Percentiles rank a stretch among this genome's conserved stretches.
Conservation (phyloP, 352 stramenopile genomes). For the Phytophthora constricta region DNA sequence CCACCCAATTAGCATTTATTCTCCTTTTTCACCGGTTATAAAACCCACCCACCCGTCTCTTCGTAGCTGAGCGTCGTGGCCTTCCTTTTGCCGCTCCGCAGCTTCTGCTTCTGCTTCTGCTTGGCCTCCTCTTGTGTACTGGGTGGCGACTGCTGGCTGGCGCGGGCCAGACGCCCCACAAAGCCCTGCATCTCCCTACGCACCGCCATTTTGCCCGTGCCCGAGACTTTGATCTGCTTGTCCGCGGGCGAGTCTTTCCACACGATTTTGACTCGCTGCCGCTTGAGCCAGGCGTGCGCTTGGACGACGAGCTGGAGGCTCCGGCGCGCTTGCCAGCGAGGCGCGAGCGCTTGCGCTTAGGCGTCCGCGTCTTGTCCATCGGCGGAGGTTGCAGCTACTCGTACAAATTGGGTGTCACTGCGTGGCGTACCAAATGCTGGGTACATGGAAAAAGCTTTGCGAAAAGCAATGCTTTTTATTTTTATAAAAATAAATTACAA, state of each 20-base stretch:
- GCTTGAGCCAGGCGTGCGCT: slow-evolving; percentile 20
- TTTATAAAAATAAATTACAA: too few species aligned
- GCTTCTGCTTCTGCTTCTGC: slow-evolving; percentile 6
- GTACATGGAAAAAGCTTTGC: too few species aligned
- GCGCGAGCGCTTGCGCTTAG: slow-evolving; percentile 2
- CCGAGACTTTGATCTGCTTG: slow-evolving; percentile 82
- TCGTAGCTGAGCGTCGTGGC: slow-evolving; percentile 7
- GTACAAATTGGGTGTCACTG: too few species aligned
- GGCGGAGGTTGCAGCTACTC: background rate
- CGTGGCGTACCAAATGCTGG: too few species aligned
- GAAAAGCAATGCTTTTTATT: too few species aligned
- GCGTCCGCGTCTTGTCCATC: slow-evolving; percentile 5
- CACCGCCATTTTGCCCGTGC: slow-evolving; percentile 69
- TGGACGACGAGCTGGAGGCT: slow-evolving; percentile 2
- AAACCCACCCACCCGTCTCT: slow-evolving; percentile 25
- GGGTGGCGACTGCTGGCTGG: slow-evolving; percentile 54
- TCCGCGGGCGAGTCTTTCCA: slow-evolving; percentile 83
- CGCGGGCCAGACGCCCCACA: slow-evolving; percentile 61
- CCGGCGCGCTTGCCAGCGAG: background rate
- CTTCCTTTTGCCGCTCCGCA: slow-evolving; percentile 9
- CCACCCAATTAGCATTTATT: too few species aligned
- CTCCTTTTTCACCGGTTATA: slow-evolving; percentile 13
- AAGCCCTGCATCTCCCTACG: slow-evolving; percentile 77
- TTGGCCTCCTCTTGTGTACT: slow-evolving; percentile 23
- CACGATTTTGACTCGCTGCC: slow-evolving; percentile 59